phyloP scores from a whole-genome alignment of 2,329 filamentous ascomycete genomes.

The Cladorrhinum sp. region DNA sequence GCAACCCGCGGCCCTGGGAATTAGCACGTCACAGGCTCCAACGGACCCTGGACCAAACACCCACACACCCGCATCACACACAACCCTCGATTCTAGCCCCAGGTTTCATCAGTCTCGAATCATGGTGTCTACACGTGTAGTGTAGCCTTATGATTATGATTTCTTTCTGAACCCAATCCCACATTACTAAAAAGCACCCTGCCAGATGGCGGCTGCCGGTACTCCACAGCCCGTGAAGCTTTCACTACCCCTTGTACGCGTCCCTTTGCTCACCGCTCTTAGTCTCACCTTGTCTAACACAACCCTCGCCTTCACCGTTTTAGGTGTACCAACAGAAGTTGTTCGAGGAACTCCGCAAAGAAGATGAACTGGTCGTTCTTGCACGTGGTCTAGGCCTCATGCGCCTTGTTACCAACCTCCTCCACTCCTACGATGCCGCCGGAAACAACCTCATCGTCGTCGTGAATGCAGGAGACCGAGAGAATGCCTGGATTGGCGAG shows the following conservation, averaged over 20 bases:
- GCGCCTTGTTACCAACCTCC: slow-evolving; percentile 88
- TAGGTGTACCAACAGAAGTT: slow-evolving; percentile 91
- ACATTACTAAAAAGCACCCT: slow-evolving; percentile 19
- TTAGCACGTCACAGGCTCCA: background rate
- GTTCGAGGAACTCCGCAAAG: slow-evolving; percentile 82
- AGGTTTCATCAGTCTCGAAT: background rate
- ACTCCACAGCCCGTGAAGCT: slow-evolving; percentile 69
- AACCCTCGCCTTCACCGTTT: slow-evolving; percentile 5
- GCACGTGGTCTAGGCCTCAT: slow-evolving; percentile 89
- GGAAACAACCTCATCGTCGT: slow-evolving; percentile 90
- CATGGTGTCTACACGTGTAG: background rate
- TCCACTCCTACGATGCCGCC: slow-evolving; percentile 94
- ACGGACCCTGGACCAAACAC: too few relatives aligned
- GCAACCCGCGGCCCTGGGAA: background rate
- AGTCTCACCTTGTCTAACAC: background rate
- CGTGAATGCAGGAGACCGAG: slow-evolving; percentile 84
- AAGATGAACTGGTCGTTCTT: slow-evolving; percentile 92
- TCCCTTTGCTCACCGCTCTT: background rate
- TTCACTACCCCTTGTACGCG: slow-evolving; percentile 66
- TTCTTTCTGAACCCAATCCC: background rate
- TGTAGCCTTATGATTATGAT: background rate
- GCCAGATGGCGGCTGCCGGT: slow-evolving; percentile 53
- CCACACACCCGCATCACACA: background rate
- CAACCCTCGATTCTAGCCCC: background rate
- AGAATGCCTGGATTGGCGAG: slow-evolving; percentile 97